Evolutionary conservation across 306 rosid species (phyloP).

Genomic region (Bauhinia variegata): DNA sequence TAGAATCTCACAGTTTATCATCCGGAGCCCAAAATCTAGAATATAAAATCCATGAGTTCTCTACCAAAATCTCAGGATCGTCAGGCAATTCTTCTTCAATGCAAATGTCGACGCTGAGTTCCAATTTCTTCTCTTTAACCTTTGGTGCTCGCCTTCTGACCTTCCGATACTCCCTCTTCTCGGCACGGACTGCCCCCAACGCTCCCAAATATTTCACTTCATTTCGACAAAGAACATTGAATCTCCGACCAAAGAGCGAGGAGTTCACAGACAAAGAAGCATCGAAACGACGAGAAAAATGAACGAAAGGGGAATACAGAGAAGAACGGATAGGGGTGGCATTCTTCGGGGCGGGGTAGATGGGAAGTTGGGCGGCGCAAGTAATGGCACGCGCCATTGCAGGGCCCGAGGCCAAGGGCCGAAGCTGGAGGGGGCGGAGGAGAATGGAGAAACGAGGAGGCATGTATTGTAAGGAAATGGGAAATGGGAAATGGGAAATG

Average conservation of each 20-base stretch:
- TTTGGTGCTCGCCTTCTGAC: slow-evolving; percentile 52
- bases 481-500: neutral
- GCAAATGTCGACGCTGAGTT: slow-evolving; percentile 67
- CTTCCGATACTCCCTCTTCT: slow-evolving; percentile 66
- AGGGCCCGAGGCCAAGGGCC: slow-evolving; percentile 32
- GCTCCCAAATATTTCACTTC: slow-evolving; percentile 29
- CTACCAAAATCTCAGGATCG: slow-evolving; percentile 73
- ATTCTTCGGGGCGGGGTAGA: slow-evolving; percentile 8
- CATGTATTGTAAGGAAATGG: slow-evolving; percentile 25
- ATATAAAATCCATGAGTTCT: neutral
- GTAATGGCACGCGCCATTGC: slow-evolving; percentile 59
- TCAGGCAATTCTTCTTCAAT: slow-evolving; percentile 79
- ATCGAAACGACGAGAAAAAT: neutral
- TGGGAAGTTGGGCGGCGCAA: slow-evolving; percentile 44
- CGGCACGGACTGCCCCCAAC: slow-evolving; percentile 36
- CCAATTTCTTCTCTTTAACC: slow-evolving; percentile 59
- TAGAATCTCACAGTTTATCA: neutral
- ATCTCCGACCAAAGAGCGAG: slow-evolving; percentile 38
- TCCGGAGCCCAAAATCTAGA: neutral
- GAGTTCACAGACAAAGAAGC: slow-evolving; percentile 31
- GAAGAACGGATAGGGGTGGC: slow-evolving; percentile 20
- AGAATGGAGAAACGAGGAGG: slow-evolving; percentile 48
- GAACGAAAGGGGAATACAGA: slow-evolving; percentile 20
- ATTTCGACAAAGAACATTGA: slow-evolving; percentile 38
- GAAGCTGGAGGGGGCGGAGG: slow-evolving; percentile 37